Conservation (phyloP, 2,329 filamentous ascomycete genomes). For the Boeremia exigua region DNA sequence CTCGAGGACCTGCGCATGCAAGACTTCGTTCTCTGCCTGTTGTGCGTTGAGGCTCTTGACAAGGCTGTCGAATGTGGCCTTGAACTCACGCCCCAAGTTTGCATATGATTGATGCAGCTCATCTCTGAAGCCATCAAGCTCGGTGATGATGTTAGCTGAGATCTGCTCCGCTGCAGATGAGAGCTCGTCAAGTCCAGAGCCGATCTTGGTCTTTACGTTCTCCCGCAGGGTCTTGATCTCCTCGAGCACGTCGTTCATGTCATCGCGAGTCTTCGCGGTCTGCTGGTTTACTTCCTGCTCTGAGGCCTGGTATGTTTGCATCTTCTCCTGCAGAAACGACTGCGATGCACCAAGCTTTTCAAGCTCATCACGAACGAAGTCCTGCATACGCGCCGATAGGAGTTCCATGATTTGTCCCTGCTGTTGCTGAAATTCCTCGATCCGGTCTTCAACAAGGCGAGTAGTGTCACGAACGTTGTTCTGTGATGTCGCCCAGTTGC, state of each 20-base stretch:
- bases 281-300: slow-evolving; percentile 72
- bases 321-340: slow-evolving; percentile 71
- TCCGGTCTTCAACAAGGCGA: slow-evolving; percentile 73
- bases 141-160: slow-evolving; percentile 84
- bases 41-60: slow-evolving; percentile 77
- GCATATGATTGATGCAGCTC: slow-evolving; percentile 85
- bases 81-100: slow-evolving; percentile 83
- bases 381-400: slow-evolving; percentile 74
- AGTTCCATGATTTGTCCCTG: slow-evolving; percentile 73
- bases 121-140: slow-evolving; percentile 82
- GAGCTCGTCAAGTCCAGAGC: slow-evolving; percentile 81
- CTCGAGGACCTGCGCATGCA: slow-evolving; percentile 73
- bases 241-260: slow-evolving; percentile 89
- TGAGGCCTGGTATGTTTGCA: slow-evolving; percentile 70
- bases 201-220: slow-evolving; percentile 84
- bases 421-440: slow-evolving; percentile 73
- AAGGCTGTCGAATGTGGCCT: slow-evolving; percentile 81
- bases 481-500: slow-evolving; percentile 79
- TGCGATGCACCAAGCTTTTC: slow-evolving; percentile 73
- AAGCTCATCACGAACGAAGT: slow-evolving; percentile 78
- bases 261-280: slow-evolving; percentile 73
- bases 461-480: slow-evolving; percentile 79
- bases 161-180: slow-evolving; percentile 86
- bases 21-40: slow-evolving; percentile 73
- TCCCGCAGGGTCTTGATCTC: slow-evolving; percentile 91